Conservation (phyloP, 306 rosid species). For the Gastrolobium bilobum region DNA sequence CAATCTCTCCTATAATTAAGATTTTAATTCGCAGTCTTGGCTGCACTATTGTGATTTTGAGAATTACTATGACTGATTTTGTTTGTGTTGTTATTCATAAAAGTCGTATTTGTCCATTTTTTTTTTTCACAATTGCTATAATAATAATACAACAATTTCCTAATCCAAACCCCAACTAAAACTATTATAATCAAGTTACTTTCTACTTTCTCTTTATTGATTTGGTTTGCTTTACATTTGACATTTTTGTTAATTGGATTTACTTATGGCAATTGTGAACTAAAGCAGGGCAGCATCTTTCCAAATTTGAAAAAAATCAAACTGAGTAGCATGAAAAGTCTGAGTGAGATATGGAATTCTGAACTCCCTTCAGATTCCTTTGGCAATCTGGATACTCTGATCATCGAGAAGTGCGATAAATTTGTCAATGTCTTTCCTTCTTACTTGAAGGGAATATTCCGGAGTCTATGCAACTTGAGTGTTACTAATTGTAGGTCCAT, state of each 20-base stretch:
- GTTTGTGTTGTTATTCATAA: not conserved
- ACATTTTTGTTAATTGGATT: not conserved
- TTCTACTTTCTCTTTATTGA: not conserved
- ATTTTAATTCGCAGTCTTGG: no score
- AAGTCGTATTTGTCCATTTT: not conserved
- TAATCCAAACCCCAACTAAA: not conserved
- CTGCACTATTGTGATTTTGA: no score
- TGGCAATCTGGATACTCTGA: not conserved
- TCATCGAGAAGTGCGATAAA: not conserved
- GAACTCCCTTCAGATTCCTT: not conserved
- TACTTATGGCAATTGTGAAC: not conserved
- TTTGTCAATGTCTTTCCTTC: conserved; percentile 19
- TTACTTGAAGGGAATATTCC: not conserved
- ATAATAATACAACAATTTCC: not conserved
- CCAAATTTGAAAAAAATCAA: conserved; percentile 27
- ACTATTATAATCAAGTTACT: not conserved
- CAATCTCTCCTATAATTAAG: no score
- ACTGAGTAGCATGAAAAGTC: not conserved
- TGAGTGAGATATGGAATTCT: conserved; percentile 1
- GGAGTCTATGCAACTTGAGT: not conserved
- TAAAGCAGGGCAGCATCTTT: not conserved
- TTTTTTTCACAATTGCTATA: not conserved
- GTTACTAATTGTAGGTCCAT: conserved; percentile 21
- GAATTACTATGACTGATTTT: not conserved
- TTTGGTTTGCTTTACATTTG: not conserved